A percentile compares a stretch with the other conserved stretches of the same genome.
phyloP scores from a whole-genome alignment of 2,329 filamentous ascomycete genomes.

The Leptographium flavum region DNA sequence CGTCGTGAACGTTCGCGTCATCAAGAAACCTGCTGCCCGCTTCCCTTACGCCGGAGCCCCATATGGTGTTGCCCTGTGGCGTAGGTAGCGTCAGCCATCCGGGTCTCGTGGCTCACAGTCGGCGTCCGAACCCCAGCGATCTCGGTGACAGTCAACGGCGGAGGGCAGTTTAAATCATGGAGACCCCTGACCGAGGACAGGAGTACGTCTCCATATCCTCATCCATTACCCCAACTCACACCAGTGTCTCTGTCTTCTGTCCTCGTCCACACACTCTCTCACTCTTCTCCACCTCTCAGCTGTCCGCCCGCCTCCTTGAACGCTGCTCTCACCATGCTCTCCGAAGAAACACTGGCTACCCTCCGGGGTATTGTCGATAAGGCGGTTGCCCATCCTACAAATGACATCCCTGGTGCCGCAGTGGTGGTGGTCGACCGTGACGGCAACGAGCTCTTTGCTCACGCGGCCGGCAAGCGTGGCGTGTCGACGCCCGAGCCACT shows the following conservation, averaged over 20 bases:
- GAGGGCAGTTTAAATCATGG: too few species aligned
- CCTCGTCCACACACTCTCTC: too few species aligned
- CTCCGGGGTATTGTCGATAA: slow-evolving; percentile 21
- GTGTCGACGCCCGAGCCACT: slow-evolving; percentile 31
- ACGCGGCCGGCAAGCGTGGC: slow-evolving; percentile 34
- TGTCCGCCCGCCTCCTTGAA: not conserved
- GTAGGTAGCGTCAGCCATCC: too few species aligned
- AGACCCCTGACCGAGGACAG: too few species aligned
- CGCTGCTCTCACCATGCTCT: slow-evolving; percentile 7
- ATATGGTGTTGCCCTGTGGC: not conserved
- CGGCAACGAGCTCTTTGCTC: slow-evolving; percentile 31
- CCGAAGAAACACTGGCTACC: slow-evolving; percentile 6
- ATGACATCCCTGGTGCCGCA: slow-evolving; percentile 28
- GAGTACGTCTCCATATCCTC: too few species aligned
- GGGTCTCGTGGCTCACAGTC: too few species aligned
- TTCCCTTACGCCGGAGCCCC: not conserved
- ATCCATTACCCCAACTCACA: too few species aligned
- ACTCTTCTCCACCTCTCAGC: not conserved
- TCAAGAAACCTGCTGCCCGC: too few species aligned
- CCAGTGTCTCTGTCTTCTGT: too few species aligned
- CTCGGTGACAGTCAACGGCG: too few species aligned
- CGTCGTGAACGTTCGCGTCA: too few species aligned
- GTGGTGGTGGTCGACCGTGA: slow-evolving; percentile 31
- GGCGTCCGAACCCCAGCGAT: too few species aligned
- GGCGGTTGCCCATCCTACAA: slow-evolving; percentile 21